Evolutionary conservation across 2,329 filamentous ascomycete genomes (phyloP).

Genomic region (Colletotrichum tropicicola): DNA sequence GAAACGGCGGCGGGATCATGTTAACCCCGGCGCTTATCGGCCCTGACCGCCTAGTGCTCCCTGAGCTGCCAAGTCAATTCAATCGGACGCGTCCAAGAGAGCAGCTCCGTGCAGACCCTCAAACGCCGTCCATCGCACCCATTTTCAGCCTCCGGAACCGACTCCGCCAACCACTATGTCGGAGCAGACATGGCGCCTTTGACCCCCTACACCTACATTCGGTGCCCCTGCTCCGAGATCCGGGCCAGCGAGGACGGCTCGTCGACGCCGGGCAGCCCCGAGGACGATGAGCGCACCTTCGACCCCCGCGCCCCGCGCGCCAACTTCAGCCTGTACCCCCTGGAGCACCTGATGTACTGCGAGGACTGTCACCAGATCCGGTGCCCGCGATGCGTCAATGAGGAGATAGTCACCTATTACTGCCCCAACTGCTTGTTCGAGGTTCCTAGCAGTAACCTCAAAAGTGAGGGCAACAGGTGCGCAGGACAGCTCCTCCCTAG

Average conservation of each 20-base stretch:
- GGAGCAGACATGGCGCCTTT: conserved; percentile 55
- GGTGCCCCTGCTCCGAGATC: conserved; percentile 69
- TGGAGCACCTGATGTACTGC: conserved; percentile 95
- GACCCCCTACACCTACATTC: conserved; percentile 72
- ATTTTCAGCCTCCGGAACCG: neutral
- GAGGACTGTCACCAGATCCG: conserved; percentile 97
- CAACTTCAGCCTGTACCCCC: conserved; percentile 90
- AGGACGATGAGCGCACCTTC: conserved; percentile 82
- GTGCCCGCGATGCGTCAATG: conserved; percentile 88
- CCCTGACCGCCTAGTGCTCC: neutral
- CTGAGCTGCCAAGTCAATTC: neutral
- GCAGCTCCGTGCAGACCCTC: conserved; percentile 15
- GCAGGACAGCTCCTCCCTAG: conserved; percentile 36
- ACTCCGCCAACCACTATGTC: conserved; percentile 9
- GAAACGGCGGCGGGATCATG: conserved; percentile 1
- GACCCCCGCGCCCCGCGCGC: conserved; percentile 86
- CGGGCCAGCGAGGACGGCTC: conserved; percentile 42
- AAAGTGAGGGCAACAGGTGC: conserved; percentile 92
- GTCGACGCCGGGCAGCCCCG: conserved; percentile 49
- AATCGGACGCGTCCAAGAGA: conserved; percentile 15
- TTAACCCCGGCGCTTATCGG: neutral
- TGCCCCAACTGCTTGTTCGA: conserved; percentile 97
- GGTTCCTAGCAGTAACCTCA: conserved; percentile 90
- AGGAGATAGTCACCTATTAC: conserved; percentile 95
- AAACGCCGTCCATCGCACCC: conserved; percentile 8